These are phyloP conservation scores for Opeltia flavorubescens DNA, from an alignment of 495 filamentous ascomycete genomes.

Conservation along the genomic window DNA sequence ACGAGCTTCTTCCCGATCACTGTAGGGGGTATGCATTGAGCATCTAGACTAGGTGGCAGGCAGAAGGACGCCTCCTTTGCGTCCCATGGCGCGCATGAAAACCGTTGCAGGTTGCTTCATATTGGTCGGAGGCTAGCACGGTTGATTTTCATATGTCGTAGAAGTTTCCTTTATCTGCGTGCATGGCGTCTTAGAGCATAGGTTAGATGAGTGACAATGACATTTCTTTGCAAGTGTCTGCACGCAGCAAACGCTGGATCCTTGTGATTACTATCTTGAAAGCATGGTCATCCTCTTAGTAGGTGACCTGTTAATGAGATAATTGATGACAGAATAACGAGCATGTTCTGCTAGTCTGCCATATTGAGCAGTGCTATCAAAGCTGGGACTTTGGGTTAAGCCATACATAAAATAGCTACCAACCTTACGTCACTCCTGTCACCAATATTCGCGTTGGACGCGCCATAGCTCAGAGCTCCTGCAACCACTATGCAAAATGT, in stretches of 20 bases:
- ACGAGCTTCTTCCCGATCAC: no score
- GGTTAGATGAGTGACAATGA: not conserved
- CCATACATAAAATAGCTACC: no score
- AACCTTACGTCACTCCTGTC: no score
- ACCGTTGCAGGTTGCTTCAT: not conserved
- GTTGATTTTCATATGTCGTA: not conserved
- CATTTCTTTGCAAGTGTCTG: not conserved
- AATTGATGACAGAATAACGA: not conserved
- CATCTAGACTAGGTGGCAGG: not conserved
- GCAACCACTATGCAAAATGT: constrained; percentile 12
- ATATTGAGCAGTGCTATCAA: no score
- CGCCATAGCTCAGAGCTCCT: not conserved
- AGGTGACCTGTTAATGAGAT: no score
- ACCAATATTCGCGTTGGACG: constrained; percentile 2
- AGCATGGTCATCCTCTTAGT: no score
- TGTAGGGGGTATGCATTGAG: not conserved
- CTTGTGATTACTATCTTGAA: no score
- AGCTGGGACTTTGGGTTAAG: no score
- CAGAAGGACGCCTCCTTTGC: no score
- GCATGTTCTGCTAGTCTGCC: no score
- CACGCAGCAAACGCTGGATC: not conserved
- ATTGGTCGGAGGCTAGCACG: not conserved
- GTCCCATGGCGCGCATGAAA: not conserved
- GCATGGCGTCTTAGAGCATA: constrained; percentile 5
- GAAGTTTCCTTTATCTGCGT: not conserved